A percentile compares a stretch with the other conserved stretches of the same genome.
Evolutionary conservation across 768 basidiomycete genomes (phyloP).

Genomic region (Phanerochaete carnosa): DNA sequence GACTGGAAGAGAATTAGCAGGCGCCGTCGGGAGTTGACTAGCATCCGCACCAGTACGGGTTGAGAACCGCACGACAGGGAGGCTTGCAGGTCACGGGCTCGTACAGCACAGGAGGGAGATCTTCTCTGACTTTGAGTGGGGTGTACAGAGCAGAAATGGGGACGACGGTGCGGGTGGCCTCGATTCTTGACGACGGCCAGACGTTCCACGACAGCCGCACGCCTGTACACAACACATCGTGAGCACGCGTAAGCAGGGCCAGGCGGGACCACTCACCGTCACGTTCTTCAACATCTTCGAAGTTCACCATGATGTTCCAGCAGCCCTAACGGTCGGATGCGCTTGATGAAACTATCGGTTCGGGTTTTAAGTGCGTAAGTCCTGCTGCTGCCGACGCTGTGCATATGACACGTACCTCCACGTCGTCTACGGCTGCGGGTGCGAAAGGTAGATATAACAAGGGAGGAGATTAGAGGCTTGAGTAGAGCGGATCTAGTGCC

Average conservation of each 20-base stretch:
- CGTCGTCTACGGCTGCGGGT: not conserved
- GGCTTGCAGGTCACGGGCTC: conserved; percentile 99
- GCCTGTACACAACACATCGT: conserved; percentile 42
- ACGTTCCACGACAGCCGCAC: conserved; percentile 98
- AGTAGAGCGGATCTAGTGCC: not conserved
- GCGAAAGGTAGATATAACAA: not conserved
- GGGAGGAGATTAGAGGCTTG: not conserved
- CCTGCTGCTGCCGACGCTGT: not conserved
- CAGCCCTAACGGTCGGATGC: no score
- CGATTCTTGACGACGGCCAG: conserved; percentile 97
- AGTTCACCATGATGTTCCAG: conserved; percentile 63
- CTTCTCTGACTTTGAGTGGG: conserved; percentile 89
- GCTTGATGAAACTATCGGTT: not conserved
- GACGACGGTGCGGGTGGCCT: conserved; percentile 95
- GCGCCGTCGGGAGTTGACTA: not conserved
- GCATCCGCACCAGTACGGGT: conserved; percentile 84
- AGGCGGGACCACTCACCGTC: conserved; percentile 60
- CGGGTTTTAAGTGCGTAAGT: not conserved
- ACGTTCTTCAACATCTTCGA: conserved; percentile 96
- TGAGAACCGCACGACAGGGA: conserved; percentile 94
- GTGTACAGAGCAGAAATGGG: conserved; percentile 98
- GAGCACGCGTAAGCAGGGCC: not conserved
- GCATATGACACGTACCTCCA: conserved; percentile 3
- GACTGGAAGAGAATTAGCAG: conserved; percentile 45
- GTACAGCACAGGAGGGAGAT: conserved; percentile 93